phyloP scores from a whole-genome alignment of 1,284 basidiomycete genomes.

The Tilletia caries region DNA sequence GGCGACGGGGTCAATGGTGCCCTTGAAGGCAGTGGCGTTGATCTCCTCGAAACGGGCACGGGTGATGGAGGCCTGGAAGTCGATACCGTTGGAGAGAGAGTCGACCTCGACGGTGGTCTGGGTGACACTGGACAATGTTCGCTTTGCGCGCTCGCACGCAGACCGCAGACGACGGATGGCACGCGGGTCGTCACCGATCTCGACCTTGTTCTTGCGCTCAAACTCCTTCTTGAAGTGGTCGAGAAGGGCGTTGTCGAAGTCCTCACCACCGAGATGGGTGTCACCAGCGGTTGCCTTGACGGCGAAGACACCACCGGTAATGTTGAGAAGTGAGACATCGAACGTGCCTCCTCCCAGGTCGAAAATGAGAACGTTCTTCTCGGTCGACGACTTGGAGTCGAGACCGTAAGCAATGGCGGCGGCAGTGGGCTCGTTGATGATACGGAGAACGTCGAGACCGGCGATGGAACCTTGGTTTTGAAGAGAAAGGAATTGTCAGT shows the following conservation, averaged over 20 bases:
- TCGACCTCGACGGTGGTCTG: slow-evolving; percentile 99
- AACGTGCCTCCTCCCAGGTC: slow-evolving; percentile 91
- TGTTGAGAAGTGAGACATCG: slow-evolving; percentile 66
- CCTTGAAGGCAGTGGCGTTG: slow-evolving; percentile 89
- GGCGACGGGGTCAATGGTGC: slow-evolving; percentile 95
- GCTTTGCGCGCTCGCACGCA: slow-evolving; percentile 99
- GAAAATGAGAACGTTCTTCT: slow-evolving; percentile 99
- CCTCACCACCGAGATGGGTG: slow-evolving; percentile 73
- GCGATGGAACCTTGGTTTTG: slow-evolving; percentile 62
- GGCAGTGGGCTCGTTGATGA: slow-evolving; percentile 65
- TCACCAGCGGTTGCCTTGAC: slow-evolving; percentile 65
- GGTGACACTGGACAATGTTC: slow-evolving; percentile 92
- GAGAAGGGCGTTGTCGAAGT: slow-evolving; percentile 95
- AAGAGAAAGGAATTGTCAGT: not conserved
- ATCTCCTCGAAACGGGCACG: slow-evolving; percentile 99
- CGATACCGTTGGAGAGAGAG: slow-evolving; percentile 83
- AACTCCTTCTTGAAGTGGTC: slow-evolving; percentile 73
- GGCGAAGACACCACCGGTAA: slow-evolving; percentile 65
- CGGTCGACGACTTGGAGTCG: slow-evolving; percentile 55
- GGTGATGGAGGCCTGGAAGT: slow-evolving; percentile 53
- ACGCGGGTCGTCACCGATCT: slow-evolving; percentile 93
- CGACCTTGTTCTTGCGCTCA: slow-evolving; percentile 72
- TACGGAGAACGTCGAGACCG: slow-evolving; percentile 66
- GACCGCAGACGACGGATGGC: slow-evolving; percentile 89
- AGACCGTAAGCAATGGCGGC: slow-evolving; percentile 61